Evolutionary conservation across 2,329 filamentous ascomycete genomes (phyloP), one percentile per base, ranked within the genome.

Genomic region (Sclerotinia minor): DNA sequence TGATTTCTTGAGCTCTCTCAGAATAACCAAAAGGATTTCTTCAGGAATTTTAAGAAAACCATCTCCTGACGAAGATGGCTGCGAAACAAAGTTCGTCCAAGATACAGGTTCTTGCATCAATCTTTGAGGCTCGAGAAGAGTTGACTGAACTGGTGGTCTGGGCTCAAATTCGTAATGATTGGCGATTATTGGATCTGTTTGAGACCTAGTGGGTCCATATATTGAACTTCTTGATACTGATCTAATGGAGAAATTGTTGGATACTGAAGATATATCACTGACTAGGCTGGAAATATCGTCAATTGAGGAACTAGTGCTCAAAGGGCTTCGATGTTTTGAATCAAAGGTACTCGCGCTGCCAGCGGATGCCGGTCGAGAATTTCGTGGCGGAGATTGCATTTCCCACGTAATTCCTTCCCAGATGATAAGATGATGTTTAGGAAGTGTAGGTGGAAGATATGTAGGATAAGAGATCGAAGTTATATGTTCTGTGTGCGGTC

Each of bases 11-110:
- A 89, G 77, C 65, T 83, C 81, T 50, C 80, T 80, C 45, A 89
- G 73, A n/a, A 89, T 83, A 45, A 85, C 77, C 64, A 83, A 80
- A 57, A 89, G 75, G 2, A 89, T 84, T 73, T 88, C 85, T n/a
- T 82, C 81, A 0, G 87, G 86, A 21, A 89, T 72, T 26, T 79
- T 80, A n/a, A 79, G 79, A 68, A 88, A 85, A 8, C 84, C 76
- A 72, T 87, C 85, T 19, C 84, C 83, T 81, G 24, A n/a, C n/a
- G n/a, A 60, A 65, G 49, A 67, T 54, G 50, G 26, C 32, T n/a
- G 65, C n/a, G 65, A 24, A 24, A 63, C 24, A 45, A 35, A 54
- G 49, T 59, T 61, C 26, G 70, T 69, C 52, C 59, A 64, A 49
- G 71, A 69, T 59, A 47, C 64, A 64, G 55, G 72, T n/a, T 65